Conservation (phyloP, 139 green algal genomes). For the Chlamydomonas eustigma region DNA sequence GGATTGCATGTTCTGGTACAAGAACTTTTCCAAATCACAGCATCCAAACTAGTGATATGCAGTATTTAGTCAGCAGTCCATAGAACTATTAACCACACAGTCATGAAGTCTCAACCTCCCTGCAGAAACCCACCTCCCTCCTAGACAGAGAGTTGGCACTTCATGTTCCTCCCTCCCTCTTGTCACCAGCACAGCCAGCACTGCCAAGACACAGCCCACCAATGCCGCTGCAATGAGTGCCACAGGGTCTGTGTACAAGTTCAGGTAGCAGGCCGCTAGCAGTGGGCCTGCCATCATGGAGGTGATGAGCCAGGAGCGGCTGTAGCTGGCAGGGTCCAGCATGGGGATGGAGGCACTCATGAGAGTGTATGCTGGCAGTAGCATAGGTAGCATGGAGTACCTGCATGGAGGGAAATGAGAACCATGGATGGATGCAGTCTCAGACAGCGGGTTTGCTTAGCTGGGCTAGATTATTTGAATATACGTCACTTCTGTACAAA, state of each 20-base stretch:
- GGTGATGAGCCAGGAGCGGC: slow-evolving; percentile 53
- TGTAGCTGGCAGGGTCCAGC: slow-evolving; percentile 46
- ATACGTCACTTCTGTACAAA: too few species aligned
- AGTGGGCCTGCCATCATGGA: slow-evolving; percentile 26
- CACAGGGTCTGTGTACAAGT: slow-evolving; percentile 15
- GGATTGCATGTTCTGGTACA: too few species aligned
- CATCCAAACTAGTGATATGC: too few species aligned
- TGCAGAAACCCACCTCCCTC: slow-evolving; percentile 1
- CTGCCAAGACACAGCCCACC: background rate
- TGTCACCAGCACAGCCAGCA: background rate
- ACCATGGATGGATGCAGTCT: background rate
- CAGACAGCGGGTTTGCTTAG: too few species aligned
- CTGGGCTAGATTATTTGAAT: too few species aligned
- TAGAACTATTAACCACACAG: too few species aligned
- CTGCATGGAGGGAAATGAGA: slow-evolving; percentile 15
- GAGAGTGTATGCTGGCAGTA: slow-evolving; percentile 36
- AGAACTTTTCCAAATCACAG: too few species aligned
- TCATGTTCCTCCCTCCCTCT: background rate
- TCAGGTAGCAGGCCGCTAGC: slow-evolving; percentile 15
- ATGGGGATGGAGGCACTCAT: slow-evolving; percentile 48
- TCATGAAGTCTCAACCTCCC: too few species aligned
- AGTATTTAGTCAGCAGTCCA: too few species aligned
- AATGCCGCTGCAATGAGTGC: slow-evolving; percentile 10
- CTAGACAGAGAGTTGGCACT: background rate
- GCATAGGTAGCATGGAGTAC: slow-evolving; percentile 25